Evolutionary conservation across 2,329 filamentous ascomycete genomes (phyloP).

Genomic region (Aspergillus melleus): DNA sequence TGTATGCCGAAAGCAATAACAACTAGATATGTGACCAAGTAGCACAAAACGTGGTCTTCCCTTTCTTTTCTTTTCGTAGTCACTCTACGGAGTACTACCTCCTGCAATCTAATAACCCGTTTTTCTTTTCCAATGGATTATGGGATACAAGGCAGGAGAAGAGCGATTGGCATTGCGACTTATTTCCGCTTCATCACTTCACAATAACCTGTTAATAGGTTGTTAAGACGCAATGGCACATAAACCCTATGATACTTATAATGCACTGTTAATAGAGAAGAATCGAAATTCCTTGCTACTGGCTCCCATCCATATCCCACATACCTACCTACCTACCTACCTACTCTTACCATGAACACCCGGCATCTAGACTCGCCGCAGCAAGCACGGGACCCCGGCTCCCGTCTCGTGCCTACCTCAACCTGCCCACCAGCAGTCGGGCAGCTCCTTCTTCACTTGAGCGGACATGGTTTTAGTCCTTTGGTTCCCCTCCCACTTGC

Average conservation of each 20-base stretch:
- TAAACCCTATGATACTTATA: neutral
- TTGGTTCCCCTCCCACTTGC: conserved; percentile 4
- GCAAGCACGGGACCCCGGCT: neutral
- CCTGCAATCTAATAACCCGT: conserved; percentile 72
- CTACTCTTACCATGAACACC: neutral
- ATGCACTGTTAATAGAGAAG: neutral
- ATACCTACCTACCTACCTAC: too few species aligned
- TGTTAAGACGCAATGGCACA: conserved; percentile 44
- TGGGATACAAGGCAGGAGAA: conserved; percentile 74
- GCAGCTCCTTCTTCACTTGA: conserved; percentile 15
- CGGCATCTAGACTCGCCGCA: neutral
- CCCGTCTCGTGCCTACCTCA: conserved; percentile 1
- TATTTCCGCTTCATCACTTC: conserved; percentile 43
- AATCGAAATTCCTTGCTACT: neutral
- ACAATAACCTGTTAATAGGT: conserved; percentile 36
- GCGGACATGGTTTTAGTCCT: neutral
- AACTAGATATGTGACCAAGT: conserved; percentile 55
- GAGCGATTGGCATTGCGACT: conserved; percentile 45
- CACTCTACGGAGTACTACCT: conserved; percentile 38
- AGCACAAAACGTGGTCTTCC: neutral
- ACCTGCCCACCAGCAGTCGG: neutral
- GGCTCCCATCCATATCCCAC: neutral
- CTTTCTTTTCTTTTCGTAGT: conserved; percentile 8
- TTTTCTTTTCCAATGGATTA: conserved; percentile 52
- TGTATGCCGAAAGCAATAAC: conserved; percentile 72